A percentile compares a stretch with the other conserved stretches of the same genome.
phyloP scores from a whole-genome alignment of 2,329 filamentous ascomycete genomes.

The Phialophora tarda region DNA sequence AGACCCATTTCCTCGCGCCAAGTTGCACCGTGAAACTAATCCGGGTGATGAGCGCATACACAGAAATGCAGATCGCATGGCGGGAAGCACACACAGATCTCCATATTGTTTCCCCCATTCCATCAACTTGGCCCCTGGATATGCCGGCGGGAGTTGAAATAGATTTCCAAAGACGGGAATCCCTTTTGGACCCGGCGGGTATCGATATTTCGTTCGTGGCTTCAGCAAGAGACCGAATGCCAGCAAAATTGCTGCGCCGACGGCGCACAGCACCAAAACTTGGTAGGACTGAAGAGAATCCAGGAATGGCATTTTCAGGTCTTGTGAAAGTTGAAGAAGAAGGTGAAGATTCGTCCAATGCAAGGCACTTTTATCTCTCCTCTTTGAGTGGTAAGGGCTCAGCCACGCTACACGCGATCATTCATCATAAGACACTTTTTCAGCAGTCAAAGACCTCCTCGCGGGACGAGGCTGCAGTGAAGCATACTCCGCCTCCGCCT shows the following conservation, averaged over 20 bases:
- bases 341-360: not conserved
- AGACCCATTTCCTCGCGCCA: constrained; percentile 23
- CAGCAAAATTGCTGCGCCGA: not conserved
- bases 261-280: not conserved
- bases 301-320: not conserved
- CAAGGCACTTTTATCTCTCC: not conserved
- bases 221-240: not conserved
- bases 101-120: constrained; percentile 52
- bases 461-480: not conserved
- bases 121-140: constrained; percentile 9
- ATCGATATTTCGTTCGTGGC: constrained; percentile 18
- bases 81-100: constrained; percentile 52
- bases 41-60: not conserved
- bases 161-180: constrained; percentile 24
- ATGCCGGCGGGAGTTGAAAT: constrained; percentile 20
- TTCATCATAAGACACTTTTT: not conserved
- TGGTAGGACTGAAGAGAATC: not conserved
- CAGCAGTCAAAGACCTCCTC: not conserved
- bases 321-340: not conserved
- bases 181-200: constrained; percentile 17
- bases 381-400: not conserved
- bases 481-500: not conserved
- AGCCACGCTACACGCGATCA: too few species aligned
- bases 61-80: not conserved
- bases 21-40: constrained; percentile 23